These are phyloP conservation scores for Suillus placidus DNA, from an alignment of 768 basidiomycete genomes.

Conservation along the genomic window DNA sequence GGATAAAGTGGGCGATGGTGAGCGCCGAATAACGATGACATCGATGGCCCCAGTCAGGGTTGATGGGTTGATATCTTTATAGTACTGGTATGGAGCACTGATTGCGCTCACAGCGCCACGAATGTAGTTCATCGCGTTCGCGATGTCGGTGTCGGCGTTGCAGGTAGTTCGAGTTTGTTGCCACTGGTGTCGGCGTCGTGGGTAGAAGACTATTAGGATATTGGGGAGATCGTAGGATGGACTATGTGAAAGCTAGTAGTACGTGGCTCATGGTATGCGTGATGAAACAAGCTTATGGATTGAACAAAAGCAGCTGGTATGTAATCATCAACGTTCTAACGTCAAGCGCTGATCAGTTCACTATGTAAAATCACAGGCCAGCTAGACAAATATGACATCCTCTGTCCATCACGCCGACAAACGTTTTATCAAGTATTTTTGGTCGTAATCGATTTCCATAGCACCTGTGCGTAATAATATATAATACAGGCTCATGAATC, in stretches of 20 bases:
- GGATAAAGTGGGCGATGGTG: conserved; percentile 20
- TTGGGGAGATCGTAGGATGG: neutral
- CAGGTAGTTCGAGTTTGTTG: neutral
- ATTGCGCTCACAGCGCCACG: conserved; percentile 85
- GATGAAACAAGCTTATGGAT: neutral
- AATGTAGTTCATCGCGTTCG: conserved; percentile 77
- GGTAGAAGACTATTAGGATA: neutral
- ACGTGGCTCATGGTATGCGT: conserved; percentile 5
- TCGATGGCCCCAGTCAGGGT: conserved; percentile 99
- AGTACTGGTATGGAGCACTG: conserved; percentile 87
- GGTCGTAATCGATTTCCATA: neutral
- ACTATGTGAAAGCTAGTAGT: conserved; percentile 4
- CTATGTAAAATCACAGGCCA: neutral
- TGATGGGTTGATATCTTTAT: conserved; percentile 93
- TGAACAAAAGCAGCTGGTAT: neutral
- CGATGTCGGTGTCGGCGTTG: neutral
- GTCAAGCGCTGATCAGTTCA: neutral
- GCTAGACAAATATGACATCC: neutral
- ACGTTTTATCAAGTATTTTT: neutral
- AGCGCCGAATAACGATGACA: conserved; percentile 91
- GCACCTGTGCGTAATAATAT: neutral
- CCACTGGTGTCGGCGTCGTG: neutral
- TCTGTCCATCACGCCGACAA: neutral
- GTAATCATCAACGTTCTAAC: neutral
- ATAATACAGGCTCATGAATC: neutral